Evolutionary conservation across 2,329 filamentous ascomycete species (phyloP).

Genomic region (Keithomyces neogunnii): DNA sequence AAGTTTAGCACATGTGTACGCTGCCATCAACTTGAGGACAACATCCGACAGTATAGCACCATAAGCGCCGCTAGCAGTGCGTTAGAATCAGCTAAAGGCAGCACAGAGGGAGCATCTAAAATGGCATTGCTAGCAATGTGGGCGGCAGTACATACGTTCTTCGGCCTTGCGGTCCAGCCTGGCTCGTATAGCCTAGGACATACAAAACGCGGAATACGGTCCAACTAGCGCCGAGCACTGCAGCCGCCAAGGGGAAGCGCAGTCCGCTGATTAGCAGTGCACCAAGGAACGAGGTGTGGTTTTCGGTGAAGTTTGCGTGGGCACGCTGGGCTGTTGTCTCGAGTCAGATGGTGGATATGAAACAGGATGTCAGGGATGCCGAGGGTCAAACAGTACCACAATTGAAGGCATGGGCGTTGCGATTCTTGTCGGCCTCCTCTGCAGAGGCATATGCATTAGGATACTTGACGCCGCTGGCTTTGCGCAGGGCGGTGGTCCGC

Average conservation of each 20-base stretch:
- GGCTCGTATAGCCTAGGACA: conserved; percentile 42
- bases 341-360: background rate
- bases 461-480: conserved; percentile 44
- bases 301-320: conserved; percentile 58
- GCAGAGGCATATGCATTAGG: conserved; percentile 48
- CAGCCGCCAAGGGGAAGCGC: conserved; percentile 41
- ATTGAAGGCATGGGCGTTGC: conserved; percentile 51
- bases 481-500: conserved; percentile 41
- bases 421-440: conserved; percentile 46
- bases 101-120: background rate
- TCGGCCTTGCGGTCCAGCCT: conserved; percentile 36
- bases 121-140: background rate
- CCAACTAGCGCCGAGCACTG: conserved; percentile 44
- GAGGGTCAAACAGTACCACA: conserved; percentile 34
- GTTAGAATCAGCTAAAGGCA: background rate
- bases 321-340: conserved; percentile 43
- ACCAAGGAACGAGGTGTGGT: conserved; percentile 43
- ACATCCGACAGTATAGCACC: conserved; percentile 26
- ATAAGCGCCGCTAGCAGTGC: conserved; percentile 24
- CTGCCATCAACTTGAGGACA: conserved; percentile 32
- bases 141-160: conserved; percentile 20
- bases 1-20: conserved; percentile 32
- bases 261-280: conserved; percentile 49
- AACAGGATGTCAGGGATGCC: background rate
- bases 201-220: conserved; percentile 44